These are phyloP conservation scores for Trichophaea hybrida DNA, from an alignment of 2,329 filamentous ascomycete species.

Conservation along the genomic window DNA sequence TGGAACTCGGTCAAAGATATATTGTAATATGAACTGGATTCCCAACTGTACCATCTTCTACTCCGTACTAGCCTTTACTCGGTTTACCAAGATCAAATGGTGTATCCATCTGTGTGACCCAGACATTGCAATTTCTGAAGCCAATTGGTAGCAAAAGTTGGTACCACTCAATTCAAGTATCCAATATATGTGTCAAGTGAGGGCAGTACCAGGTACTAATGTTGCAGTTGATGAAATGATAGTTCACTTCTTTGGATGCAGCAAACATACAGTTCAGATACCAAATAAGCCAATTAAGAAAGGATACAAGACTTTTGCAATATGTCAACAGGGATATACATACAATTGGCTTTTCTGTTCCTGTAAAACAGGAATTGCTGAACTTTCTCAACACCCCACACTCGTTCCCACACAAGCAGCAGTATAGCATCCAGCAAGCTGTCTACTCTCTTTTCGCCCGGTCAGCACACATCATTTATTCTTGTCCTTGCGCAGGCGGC, in stretches of 20 bases:
- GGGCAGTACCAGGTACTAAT: too few relatives aligned
- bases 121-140: not conserved
- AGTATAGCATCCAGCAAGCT: not conserved
- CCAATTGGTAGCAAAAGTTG: not conserved
- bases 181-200: too few relatives aligned
- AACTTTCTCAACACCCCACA: not conserved
- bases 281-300: conserved; percentile 10
- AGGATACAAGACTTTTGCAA: conserved; percentile 6
- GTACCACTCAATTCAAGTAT: not conserved
- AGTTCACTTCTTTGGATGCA: not conserved
- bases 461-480: too few relatives aligned
- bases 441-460: too few relatives aligned
- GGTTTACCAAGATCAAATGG: too few relatives aligned
- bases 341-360: not conserved
- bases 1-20: too few relatives aligned
- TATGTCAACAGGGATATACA: conserved; percentile 8
- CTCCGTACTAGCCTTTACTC: too few relatives aligned
- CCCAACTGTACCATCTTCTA: too few relatives aligned
- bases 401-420: not conserved
- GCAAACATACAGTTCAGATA: not conserved
- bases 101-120: not conserved
- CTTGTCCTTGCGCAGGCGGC: too few relatives aligned
- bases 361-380: not conserved
- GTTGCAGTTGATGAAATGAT: conserved; percentile 14
- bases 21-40: too few relatives aligned